A percentile compares a stretch with the other conserved stretches of the same genome.
phyloP scores from a whole-genome alignment of 202 grass and related monocot species.

The Panicum virgatum region DNA sequence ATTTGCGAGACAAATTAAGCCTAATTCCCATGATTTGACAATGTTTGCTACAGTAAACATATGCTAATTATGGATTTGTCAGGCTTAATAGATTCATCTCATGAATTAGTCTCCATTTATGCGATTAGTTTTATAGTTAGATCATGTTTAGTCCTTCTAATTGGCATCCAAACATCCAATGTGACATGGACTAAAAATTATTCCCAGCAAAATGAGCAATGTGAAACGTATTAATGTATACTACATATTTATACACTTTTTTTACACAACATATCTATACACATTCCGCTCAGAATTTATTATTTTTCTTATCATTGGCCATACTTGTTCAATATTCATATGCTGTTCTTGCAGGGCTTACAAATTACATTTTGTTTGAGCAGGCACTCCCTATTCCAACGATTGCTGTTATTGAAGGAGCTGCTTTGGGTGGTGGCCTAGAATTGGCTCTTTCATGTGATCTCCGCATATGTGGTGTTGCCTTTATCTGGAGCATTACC shows the following conservation, averaged over 20 bases:
- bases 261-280: not conserved
- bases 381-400: constrained; percentile 75
- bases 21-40: too few relatives aligned
- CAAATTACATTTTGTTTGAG: constrained; percentile 15
- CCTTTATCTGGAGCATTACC: not conserved
- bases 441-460: constrained; percentile 83
- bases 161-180: too few relatives aligned
- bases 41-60: too few relatives aligned
- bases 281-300: not conserved
- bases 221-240: not conserved
- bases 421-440: constrained; percentile 75
- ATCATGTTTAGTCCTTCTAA: too few relatives aligned
- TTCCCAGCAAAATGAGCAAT: constrained; percentile 1
- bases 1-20: too few relatives aligned
- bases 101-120: too few relatives aligned
- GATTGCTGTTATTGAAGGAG: constrained; percentile 80
- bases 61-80: too few relatives aligned
- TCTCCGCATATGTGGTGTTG: constrained; percentile 75
- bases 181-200: too few relatives aligned
- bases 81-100: too few relatives aligned
- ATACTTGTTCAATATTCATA: constrained; percentile 7
- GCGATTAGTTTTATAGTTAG: too few relatives aligned
- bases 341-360: constrained; percentile 22
- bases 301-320: not conserved
- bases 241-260: not conserved